These are phyloP conservation scores for Hyparrhenia diplandra DNA, from an alignment of 176 grass and related monocot species.

Conservation along the genomic window DNA sequence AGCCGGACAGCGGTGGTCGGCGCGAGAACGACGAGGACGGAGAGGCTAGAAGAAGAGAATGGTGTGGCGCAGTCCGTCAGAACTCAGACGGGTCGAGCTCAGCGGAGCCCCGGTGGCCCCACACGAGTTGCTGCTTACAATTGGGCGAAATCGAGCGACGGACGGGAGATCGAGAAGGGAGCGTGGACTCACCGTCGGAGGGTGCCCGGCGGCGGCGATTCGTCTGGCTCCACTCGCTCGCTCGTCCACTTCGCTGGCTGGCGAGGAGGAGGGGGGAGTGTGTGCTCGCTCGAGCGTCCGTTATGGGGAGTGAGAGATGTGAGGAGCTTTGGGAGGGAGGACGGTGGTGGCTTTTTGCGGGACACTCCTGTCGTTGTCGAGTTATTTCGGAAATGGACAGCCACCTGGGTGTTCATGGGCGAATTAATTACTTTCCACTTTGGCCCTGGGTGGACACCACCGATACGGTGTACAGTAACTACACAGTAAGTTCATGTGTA, in stretches of 20 bases:
- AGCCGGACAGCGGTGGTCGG: background rate
- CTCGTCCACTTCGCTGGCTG: constrained; percentile 29
- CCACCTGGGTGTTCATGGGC: background rate
- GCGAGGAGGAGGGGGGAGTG: no score
- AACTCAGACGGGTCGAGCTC: background rate
- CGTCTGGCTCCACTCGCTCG: constrained; percentile 2
- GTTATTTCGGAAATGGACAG: constrained; percentile 35
- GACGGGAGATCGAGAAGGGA: background rate
- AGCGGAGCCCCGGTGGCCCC: background rate
- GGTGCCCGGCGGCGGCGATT: background rate
- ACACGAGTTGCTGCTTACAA: background rate
- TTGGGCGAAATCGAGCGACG: background rate
- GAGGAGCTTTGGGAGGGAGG: background rate
- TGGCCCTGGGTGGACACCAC: background rate
- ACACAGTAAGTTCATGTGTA: background rate
- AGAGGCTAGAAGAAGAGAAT: background rate
- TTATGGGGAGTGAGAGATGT: background rate
- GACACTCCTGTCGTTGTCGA: constrained; percentile 24
- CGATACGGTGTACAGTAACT: background rate
- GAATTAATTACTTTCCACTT: background rate
- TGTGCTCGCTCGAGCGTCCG: constrained; percentile 17
- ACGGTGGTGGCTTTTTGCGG: constrained; percentile 5
- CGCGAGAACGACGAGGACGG: background rate
- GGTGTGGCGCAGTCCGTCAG: background rate
- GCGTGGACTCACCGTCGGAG: constrained; percentile 22